A percentile compares a stretch with the other conserved stretches of the same genome.
These are phyloP conservation scores for Clarireedia monteithiana DNA, from an alignment of 2,329 filamentous ascomycete species.

Conservation along the genomic window DNA sequence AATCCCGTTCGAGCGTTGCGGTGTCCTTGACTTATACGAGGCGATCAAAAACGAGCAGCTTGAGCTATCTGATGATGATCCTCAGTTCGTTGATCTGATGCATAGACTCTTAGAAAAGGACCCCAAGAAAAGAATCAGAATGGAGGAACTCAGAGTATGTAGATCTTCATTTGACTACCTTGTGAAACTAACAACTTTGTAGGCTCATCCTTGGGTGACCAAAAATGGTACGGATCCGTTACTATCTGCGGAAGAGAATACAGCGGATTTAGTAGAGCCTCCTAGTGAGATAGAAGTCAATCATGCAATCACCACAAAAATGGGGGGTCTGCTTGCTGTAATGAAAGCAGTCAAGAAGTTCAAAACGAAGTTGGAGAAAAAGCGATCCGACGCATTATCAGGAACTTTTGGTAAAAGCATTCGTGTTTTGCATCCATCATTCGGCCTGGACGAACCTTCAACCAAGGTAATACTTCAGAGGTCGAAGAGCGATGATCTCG, in stretches of 20 bases:
- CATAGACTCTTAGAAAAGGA: slow-evolving; percentile 72
- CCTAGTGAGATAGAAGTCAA: slow-evolving; percentile 89
- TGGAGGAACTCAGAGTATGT: slow-evolving; percentile 72
- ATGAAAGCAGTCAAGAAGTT: slow-evolving; percentile 90
- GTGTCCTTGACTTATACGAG: slow-evolving; percentile 81
- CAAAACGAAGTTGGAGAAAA: slow-evolving; percentile 61
- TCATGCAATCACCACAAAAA: slow-evolving; percentile 81
- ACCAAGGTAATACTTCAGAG: slow-evolving; percentile 25
- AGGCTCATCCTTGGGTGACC: slow-evolving; percentile 94
- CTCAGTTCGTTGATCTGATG: slow-evolving; percentile 69
- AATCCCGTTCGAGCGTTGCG: slow-evolving; percentile 75
- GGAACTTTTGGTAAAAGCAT: slow-evolving; percentile 52
- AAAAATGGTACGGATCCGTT: slow-evolving; percentile 69
- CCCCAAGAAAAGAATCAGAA: slow-evolving; percentile 71
- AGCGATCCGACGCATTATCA: slow-evolving; percentile 44
- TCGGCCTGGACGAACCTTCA: slow-evolving; percentile 36
- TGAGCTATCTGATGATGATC: slow-evolving; percentile 52
- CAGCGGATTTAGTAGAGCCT: slow-evolving; percentile 66
- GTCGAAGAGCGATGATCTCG: slow-evolving; percentile 42
- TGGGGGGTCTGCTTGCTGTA: slow-evolving; percentile 63
- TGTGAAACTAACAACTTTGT: slow-evolving; percentile 1
- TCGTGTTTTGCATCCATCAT: slow-evolving; percentile 45
- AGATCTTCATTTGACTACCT: slow-evolving; percentile 1
- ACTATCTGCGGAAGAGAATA: slow-evolving; percentile 79
- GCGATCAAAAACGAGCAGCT: slow-evolving; percentile 69